These are phyloP conservation scores for Fusarium zealandicum DNA, from an alignment of 2,329 filamentous ascomycete genomes.

Conservation along the genomic window DNA sequence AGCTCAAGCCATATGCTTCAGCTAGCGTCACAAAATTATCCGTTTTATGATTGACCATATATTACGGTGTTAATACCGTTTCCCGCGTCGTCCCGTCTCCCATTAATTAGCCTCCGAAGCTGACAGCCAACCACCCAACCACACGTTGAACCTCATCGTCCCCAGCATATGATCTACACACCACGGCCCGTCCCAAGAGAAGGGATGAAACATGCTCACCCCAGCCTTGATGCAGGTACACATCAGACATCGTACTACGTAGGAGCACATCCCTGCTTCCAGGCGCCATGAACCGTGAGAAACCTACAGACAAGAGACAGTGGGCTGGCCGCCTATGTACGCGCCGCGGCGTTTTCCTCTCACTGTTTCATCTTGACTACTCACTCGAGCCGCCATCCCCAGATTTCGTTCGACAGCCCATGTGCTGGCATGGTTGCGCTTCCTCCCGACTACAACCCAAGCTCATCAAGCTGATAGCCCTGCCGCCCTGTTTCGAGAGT, in stretches of 20 bases:
- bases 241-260: too few species aligned
- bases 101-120: not conserved
- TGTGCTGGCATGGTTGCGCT: constrained; percentile 4
- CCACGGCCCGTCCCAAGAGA: constrained; percentile 5
- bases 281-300: not conserved
- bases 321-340: not conserved
- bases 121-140: constrained; percentile 8
- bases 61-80: not conserved
- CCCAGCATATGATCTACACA: not conserved
- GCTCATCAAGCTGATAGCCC: constrained; percentile 3
- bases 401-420: constrained; percentile 4
- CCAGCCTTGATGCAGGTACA: constrained; percentile 22
- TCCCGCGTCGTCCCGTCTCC: not conserved
- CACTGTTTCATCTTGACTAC: constrained; percentile 18
- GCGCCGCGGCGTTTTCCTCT: constrained; percentile 11
- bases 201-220: constrained; percentile 15
- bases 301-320: not conserved
- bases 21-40: not conserved
- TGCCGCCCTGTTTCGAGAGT: not conserved
- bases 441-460: constrained; percentile 12
- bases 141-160: not conserved
- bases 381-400: constrained; percentile 7
- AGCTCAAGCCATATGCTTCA: not conserved
- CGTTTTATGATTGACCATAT: not conserved
- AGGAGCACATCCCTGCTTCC: not conserved